Conservation (phyloP, 441 rosid species). For the Corymbia citriodora region DNA sequence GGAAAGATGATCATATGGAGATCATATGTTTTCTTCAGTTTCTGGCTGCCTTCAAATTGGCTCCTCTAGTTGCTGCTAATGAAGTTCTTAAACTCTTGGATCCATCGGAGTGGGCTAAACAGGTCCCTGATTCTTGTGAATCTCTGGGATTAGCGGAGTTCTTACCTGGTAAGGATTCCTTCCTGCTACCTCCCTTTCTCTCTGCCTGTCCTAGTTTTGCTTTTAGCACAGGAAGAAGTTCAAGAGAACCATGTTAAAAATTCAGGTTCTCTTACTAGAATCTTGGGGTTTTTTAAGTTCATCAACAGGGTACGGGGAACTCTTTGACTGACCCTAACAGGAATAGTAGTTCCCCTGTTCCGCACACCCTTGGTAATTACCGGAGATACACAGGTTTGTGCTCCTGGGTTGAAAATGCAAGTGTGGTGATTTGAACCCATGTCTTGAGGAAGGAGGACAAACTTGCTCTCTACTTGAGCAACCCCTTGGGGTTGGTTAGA, state of each 20-base stretch:
- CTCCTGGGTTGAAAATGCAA: background rate
- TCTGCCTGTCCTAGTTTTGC: background rate
- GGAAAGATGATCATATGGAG: background rate
- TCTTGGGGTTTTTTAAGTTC: background rate
- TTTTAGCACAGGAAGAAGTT: background rate
- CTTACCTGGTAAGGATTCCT: background rate
- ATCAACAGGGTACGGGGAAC: background rate
- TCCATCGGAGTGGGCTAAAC: background rate
- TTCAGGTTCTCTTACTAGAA: background rate
- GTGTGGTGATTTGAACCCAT: background rate
- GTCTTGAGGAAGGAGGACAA: background rate
- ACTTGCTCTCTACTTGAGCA: background rate
- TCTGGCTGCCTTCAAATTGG: background rate
- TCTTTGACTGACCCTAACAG: background rate
- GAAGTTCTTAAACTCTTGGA: slow-evolving; percentile 5
- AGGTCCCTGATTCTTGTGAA: background rate
- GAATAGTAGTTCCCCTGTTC: background rate
- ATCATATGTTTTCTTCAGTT: slow-evolving; percentile 3
- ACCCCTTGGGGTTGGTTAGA: background rate
- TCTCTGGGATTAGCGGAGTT: background rate
- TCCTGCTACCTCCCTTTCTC: background rate
- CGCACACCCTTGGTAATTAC: background rate
- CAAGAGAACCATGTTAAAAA: background rate
- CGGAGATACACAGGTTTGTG: background rate
- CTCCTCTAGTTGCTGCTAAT: background rate